These are phyloP conservation scores for Aspergillus ustus DNA, from an alignment of 2,329 filamentous ascomycete genomes.

Conservation along the genomic window DNA sequence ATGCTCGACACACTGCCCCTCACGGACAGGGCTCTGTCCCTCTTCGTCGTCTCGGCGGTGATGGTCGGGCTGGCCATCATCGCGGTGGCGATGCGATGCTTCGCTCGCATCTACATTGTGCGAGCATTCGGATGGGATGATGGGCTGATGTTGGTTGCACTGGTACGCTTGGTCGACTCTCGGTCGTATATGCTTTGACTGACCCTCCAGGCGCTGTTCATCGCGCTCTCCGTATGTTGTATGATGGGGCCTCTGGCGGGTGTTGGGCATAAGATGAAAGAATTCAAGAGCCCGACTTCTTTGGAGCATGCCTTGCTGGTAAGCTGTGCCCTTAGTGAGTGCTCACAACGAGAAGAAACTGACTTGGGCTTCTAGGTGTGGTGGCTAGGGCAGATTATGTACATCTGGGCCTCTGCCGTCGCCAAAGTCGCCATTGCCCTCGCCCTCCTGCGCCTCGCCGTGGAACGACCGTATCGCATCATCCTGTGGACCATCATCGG, in stretches of 20 bases:
- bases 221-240: conserved; percentile 5
- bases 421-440: conserved; percentile 57
- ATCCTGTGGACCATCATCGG: conserved; percentile 53
- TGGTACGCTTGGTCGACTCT: conserved; percentile 18
- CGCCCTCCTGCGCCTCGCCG: conserved; percentile 56
- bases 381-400: conserved; percentile 59
- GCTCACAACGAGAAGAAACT: not conserved
- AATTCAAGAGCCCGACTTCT: not conserved
- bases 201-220: conserved; percentile 10
- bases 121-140: conserved; percentile 32
- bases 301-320: conserved; percentile 13
- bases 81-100: conserved; percentile 26
- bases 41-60: conserved; percentile 24
- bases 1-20: conserved; percentile 19
- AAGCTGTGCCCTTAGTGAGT: not conserved
- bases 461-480: conserved; percentile 43
- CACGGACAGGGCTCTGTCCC: conserved; percentile 24
- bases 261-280: conserved; percentile 14
- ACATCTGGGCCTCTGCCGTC: conserved; percentile 49
- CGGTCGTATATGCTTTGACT: not conserved
- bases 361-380: conserved; percentile 35
- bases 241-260: conserved; percentile 12
- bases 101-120: conserved; percentile 28
- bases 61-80: conserved; percentile 26
- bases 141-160: conserved; percentile 27